phyloP scores from a whole-genome alignment of 108 stramenopile genomes.

The Cyclotella distinguenda region DNA sequence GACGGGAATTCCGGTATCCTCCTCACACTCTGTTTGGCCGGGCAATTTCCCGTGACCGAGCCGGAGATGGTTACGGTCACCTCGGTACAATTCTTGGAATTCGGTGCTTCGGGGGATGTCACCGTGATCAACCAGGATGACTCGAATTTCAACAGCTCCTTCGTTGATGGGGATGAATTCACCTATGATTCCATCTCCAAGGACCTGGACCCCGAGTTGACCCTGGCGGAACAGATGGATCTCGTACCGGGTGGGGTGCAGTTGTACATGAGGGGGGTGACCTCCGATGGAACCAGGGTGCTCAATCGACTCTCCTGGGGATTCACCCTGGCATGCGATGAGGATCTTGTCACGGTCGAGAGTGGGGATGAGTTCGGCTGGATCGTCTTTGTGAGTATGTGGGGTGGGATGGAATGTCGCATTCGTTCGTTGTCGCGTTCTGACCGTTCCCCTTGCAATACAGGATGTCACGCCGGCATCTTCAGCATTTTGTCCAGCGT shows the following conservation, averaged over 20 bases:
- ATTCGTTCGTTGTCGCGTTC: background rate
- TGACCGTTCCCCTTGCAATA: background rate
- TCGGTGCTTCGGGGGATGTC: constrained; percentile 30
- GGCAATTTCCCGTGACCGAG: too few relatives aligned
- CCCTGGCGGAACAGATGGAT: constrained; percentile 19
- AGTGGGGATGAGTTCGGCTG: constrained; percentile 31
- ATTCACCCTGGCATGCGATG: constrained; percentile 28
- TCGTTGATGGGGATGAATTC: constrained; percentile 20
- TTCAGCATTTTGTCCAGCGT: constrained; percentile 20
- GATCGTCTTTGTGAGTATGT: constrained; percentile 22
- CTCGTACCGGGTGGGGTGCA: constrained; percentile 26
- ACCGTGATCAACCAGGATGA: constrained; percentile 40
- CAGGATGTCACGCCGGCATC: constrained; percentile 16
- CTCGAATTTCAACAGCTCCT: constrained; percentile 9
- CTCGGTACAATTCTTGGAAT: constrained; percentile 33
- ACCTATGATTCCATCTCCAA: constrained; percentile 17
- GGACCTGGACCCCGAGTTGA: constrained; percentile 12
- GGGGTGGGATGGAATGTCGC: background rate
- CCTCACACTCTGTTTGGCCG: too few relatives aligned
- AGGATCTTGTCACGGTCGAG: constrained; percentile 11
- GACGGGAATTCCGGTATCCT: too few relatives aligned
- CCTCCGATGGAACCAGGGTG: constrained; percentile 11
- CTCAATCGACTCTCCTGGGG: constrained; percentile 24
- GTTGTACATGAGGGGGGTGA: constrained; percentile 11
- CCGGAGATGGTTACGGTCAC: background rate